Evolutionary conservation across 495 filamentous ascomycete species (phyloP).

Genomic region (Talaromyces ruber): DNA sequence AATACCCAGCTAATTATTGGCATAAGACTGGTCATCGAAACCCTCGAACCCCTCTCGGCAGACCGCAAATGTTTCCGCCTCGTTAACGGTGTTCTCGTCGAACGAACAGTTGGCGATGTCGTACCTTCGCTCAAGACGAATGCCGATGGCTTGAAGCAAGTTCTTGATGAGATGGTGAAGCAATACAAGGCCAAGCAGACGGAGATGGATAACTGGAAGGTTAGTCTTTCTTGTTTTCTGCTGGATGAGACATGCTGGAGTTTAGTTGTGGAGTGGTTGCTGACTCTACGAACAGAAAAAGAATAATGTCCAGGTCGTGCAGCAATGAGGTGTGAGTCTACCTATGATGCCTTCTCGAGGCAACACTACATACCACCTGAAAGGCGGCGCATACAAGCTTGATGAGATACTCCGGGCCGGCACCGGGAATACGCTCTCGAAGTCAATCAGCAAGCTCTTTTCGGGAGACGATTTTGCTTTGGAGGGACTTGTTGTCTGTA

Average conservation of each 20-base stretch:
- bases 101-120: slow-evolving; percentile 87
- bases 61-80: slow-evolving; percentile 97
- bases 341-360: background rate
- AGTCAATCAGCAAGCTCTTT: background rate
- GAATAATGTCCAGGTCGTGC: slow-evolving; percentile 95
- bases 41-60: slow-evolving; percentile 68
- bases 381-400: background rate
- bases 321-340: slow-evolving; percentile 43
- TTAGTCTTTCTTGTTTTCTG: slow-evolving; percentile 26
- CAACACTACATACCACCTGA: background rate
- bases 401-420: background rate
- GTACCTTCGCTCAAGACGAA: slow-evolving; percentile 89
- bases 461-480: background rate
- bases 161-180: slow-evolving; percentile 92
- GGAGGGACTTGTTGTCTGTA: too few species aligned
- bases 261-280: slow-evolving; percentile 1
- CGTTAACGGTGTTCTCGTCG: slow-evolving; percentile 94
- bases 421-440: background rate
- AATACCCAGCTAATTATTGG: background rate
- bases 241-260: background rate
- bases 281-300: slow-evolving; percentile 64
- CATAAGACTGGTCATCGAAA: slow-evolving; percentile 86
- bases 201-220: slow-evolving; percentile 98
- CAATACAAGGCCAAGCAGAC: slow-evolving; percentile 93
- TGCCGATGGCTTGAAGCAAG: slow-evolving; percentile 87